Base-by-base conservation (phyloP, 805 yeast genomes). In the Candida coquimbonensis region DNA sequence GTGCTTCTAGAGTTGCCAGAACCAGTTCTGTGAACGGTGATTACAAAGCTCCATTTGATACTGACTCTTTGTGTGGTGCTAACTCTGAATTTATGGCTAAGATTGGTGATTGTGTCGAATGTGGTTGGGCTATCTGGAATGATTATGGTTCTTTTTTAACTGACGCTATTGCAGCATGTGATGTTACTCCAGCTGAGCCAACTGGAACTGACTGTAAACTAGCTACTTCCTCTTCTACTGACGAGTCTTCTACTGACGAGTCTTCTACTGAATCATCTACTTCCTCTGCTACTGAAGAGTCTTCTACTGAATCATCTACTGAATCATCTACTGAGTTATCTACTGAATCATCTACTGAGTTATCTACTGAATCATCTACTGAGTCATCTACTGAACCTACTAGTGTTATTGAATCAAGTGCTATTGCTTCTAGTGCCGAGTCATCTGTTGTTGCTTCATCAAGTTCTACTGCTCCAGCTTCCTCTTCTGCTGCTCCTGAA, bases 71-170 rank as follows among this genome's bases (percentile, higher is more conserved):
- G 24, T 58, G 62, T 51, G 44, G 43, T 29, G 35, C 39, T 21
- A 53, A 39, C 9, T 42, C 54, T 11, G 26, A 36, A 14, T 54
- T 54, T 46, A 42, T 39, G 21, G 13, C 17, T 1, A 39, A 47
- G 24, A 52, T 53, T 26, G 52, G 49, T 5, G 56, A 40, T 5
- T 65, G 69, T 56, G 47, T 64, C 26, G 64, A 60, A 38, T 65
- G 69, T 55, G 69, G 68, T 40, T 64, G 67, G 68, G 61, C 67
- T 51, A 45, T 64, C 31, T 65, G 62, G 63, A 27, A 51, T 9
- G 56, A 62, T 48, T 64, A 64, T 47, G 57, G 56, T 14, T 14
- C 44, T 0, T 58, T 42, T 32, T 25, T 54, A 49, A 56, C 39
- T 38, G 38, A 7, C 3, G 45, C 57, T 5, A 44, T 53, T 11